Evolutionary conservation across 768 basidiomycete species (phyloP).

Genomic region (Suillus brevipes): DNA sequence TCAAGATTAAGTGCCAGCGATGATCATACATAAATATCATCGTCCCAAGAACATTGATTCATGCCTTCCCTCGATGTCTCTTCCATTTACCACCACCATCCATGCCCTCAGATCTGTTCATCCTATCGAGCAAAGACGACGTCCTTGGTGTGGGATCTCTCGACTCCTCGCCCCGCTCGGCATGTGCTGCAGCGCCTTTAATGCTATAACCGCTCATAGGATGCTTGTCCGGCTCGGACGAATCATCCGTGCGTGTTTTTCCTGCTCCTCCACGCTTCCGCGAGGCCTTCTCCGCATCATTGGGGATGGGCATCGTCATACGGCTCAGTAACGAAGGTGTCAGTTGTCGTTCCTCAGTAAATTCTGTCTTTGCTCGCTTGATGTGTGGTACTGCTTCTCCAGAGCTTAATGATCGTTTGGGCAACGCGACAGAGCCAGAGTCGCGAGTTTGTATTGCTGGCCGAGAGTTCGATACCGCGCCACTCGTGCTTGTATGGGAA

Average conservation of each 20-base stretch:
- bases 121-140: constrained; percentile 38
- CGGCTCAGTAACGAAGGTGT: constrained; percentile 48
- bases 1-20: background rate
- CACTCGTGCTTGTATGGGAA: constrained; percentile 10
- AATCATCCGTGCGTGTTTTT: constrained; percentile 22
- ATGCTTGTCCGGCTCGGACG: constrained; percentile 32
- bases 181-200: constrained; percentile 49
- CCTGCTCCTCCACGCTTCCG: constrained; percentile 16
- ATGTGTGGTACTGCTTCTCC: constrained; percentile 33
- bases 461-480: constrained; percentile 12
- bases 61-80: constrained; percentile 24
- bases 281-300: constrained; percentile 14
- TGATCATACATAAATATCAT: constrained; percentile 2
- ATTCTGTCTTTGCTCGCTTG: constrained; percentile 35
- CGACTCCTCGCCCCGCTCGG: constrained; percentile 21
- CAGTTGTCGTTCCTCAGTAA: constrained; percentile 26
- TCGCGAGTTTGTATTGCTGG: constrained; percentile 12
- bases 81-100: constrained; percentile 26
- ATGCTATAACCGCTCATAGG: constrained; percentile 51
- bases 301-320: constrained; percentile 26
- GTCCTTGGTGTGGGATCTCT: constrained; percentile 13
- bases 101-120: constrained; percentile 22
- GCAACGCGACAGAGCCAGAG: constrained; percentile 15
- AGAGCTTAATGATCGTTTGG: constrained; percentile 28
- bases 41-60: background rate